phyloP scores from a whole-genome alignment of 208 protist species.

The Trypanosoma grayi region DNA sequence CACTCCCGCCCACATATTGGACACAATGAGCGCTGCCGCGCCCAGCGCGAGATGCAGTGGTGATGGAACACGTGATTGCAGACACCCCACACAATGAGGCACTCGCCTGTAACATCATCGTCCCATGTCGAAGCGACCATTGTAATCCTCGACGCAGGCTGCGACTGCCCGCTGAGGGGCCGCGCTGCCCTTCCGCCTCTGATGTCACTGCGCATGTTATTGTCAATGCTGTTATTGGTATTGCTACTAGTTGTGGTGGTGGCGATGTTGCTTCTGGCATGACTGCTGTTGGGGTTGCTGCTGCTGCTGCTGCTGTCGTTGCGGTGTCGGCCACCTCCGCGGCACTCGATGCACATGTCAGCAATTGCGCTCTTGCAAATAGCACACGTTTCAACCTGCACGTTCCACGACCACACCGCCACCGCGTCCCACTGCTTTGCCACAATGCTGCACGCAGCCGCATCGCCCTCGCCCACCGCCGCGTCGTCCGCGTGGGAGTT shows the following conservation, averaged over 20 bases:
- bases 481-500: neutral
- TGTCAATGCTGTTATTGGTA: neutral
- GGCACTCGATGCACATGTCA: conserved; percentile 96
- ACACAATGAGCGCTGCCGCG: conserved; percentile 96
- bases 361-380: conserved; percentile 98
- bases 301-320: neutral
- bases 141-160: neutral
- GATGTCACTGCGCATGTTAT: too few relatives aligned
- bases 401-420: conserved; percentile 96
- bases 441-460: conserved; percentile 24
- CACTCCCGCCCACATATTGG: conserved; percentile 96
- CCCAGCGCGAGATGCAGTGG: conserved; percentile 98
- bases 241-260: neutral
- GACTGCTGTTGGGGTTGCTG: too few relatives aligned
- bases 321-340: too few relatives aligned
- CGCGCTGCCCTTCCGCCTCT: too few relatives aligned
- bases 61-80: conserved; percentile 99
- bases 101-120: conserved; percentile 43
- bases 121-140: neutral
- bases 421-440: conserved; percentile 97
- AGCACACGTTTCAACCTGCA: conserved; percentile 94
- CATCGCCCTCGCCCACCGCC: neutral
- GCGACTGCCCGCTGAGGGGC: too few relatives aligned
- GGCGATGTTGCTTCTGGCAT: neutral
- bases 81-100: conserved; percentile 96